Percentiles rank a stretch among this genome's conserved stretches.
Evolutionary conservation across 1,139 yeast species (phyloP).

Genomic region (Yamadazyma blattariae): DNA sequence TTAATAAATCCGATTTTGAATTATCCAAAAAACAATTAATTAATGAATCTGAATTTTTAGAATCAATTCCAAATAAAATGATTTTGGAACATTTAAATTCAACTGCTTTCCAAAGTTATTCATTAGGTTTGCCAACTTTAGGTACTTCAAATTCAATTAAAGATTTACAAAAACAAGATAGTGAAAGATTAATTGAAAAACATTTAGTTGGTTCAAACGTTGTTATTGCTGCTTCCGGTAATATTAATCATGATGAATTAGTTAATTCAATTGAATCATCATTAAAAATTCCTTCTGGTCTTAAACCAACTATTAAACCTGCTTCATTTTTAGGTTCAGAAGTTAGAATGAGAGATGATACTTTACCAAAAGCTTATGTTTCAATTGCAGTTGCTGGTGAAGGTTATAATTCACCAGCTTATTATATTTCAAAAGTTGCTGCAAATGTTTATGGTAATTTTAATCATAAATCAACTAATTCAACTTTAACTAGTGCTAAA

Average conservation of each 20-base stretch:
- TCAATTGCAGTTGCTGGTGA: constrained; percentile 76
- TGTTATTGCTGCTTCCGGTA: constrained; percentile 74
- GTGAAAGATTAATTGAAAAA: constrained; percentile 52
- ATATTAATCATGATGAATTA: constrained; percentile 63
- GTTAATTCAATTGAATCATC: constrained; percentile 60
- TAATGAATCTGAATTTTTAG: constrained; percentile 41
- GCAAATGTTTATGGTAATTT: constrained; percentile 66
- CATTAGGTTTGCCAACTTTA: constrained; percentile 68
- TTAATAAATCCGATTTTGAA: constrained; percentile 34
- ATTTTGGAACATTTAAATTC: constrained; percentile 74
- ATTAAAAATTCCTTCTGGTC: constrained; percentile 48
- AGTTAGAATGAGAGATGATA: constrained; percentile 84
- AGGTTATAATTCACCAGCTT: constrained; percentile 58
- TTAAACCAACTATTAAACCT: constrained; percentile 51
- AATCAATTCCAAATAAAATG: constrained; percentile 44
- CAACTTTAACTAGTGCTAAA: constrained; percentile 79
- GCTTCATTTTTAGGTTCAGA: constrained; percentile 79
- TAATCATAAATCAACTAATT: constrained; percentile 49
- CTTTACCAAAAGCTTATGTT: constrained; percentile 75
- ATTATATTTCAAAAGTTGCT: constrained; percentile 70
- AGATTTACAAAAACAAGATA: constrained; percentile 57
- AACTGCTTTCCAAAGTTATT: constrained; percentile 82
- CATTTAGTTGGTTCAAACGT: constrained; percentile 61
- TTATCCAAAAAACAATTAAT: constrained; percentile 35
- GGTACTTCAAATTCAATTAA: constrained; percentile 68